Base-by-base conservation (phyloP, 2,329 filamentous ascomycete genomes). In the Onygena corvina region DNA sequence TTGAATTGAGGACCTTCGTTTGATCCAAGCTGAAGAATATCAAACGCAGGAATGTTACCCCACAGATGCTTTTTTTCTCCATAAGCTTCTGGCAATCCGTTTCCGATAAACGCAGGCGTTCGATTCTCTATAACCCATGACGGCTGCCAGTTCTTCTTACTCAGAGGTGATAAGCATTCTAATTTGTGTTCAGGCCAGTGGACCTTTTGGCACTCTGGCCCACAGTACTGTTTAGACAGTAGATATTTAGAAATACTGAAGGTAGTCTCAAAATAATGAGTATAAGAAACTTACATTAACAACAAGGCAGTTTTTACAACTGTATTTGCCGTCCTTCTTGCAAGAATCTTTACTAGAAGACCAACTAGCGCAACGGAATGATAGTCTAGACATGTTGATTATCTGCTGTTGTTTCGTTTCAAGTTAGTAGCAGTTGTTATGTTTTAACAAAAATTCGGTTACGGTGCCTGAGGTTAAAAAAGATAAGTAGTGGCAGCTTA, bases 11-110 rank as follows among this genome's bases (percentile, higher is more conserved):
- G 34, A 0, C 60, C 64, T 42, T 67, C 61, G 36, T 64, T 63
- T 4, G 51, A 45, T 27, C 59, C 53, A 3, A 69, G 47, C 0
- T 61, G 56, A 0, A 72, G 47, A 0, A 72, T 45, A 52, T 72
- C 66, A 1, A 69, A 14, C 0, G 69, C 67, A 12, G 69, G 68
- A 8, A 67, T 50, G 48, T 69, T 70, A 4, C 67, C 68, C 68
- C 67, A 72, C 8, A 71, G 56, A 50, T 58, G 62, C 45, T 64
- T 67, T 4, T 50, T 48, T 5, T 18, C 49, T 7, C 55, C 60
- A 53, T 56, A 48, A 7, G 6, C 9, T 7, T 11, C 7, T n/a
- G 14, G 27, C 9, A 16, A 7, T 8, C 3, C 9, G 11, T 11
- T n/a, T 29, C 18, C 29, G 0, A 63, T 47, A 50, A 65, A 67